Evolutionary conservation across 371 early-diverging fungal genomes (phyloP), one percentile per base, ranked within the genome.

Genomic region (Apophysomyces trapeziformis): DNA sequence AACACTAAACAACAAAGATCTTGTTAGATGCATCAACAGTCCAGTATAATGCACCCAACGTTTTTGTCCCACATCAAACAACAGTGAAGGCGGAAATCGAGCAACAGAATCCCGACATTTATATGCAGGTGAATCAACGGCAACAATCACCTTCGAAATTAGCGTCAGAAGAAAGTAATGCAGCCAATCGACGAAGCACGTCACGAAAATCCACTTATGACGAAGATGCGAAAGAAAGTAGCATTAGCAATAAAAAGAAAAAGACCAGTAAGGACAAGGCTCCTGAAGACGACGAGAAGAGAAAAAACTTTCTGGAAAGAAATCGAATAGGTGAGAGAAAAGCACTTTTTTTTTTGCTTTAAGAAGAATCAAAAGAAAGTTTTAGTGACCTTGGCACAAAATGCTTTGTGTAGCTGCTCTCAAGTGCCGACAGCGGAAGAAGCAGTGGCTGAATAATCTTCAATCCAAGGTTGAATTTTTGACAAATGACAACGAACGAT

Each of bases 341-440:
- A 26, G 32, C 32, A 26, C 32, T 26, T 26, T 26, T 26, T 2
- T 26, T 26, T 26, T 26, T 26, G 32, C 32, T 26, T 26, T 26
- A 50, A 60, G 36, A 59, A 59, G 39, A 38, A 59, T 35, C 12
- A 59, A 36, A 41, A 38, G 18, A 60, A 21, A 60, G 26, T 12
- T 35, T 39, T 32, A n/a, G 16, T 50, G 11, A 50, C 21, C 11
- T 18, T 50, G 21, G 0, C 47, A 41, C 36, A 21, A 5, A 50
- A 21, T 50, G 21, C 9, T 47, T 38, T 44, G 38, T 38, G 36
- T 77, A 76, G 95, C 95, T n/a, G 95, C 95, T 1, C 84, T 93
- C 6, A 94, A 94, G 68, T 95, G 95, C 72, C 89, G 95, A 38
- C 94, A 92, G 75, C 92, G 94, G 73, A 95, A 95, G 78, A 94